phyloP scores from a whole-genome alignment of 306 rosid species.

The Potentilla sterilis region DNA sequence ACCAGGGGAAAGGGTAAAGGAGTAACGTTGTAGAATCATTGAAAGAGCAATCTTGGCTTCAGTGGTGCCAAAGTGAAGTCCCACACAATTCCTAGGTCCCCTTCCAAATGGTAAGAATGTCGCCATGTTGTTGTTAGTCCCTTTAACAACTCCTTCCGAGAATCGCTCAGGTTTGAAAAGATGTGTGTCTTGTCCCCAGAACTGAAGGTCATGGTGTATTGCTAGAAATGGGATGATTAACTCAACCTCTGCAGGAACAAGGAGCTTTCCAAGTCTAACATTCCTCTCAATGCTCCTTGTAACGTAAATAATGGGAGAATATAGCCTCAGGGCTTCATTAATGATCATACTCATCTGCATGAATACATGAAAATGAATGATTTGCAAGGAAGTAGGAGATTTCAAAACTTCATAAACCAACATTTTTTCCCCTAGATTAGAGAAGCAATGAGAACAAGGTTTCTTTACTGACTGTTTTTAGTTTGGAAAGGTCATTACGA shows the following conservation, averaged over 20 bases:
- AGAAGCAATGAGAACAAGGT: too few relatives aligned
- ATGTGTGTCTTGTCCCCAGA: slow-evolving; percentile 32
- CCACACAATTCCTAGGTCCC: too few relatives aligned
- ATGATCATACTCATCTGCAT: slow-evolving; percentile 35
- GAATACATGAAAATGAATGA: too few relatives aligned
- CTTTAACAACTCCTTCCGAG: slow-evolving; percentile 29
- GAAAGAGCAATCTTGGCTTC: too few relatives aligned
- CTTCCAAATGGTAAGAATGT: too few relatives aligned
- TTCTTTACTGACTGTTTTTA: slow-evolving; percentile 25
- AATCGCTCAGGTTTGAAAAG: slow-evolving; percentile 33
- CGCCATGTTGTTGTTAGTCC: background rate
- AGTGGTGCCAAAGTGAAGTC: too few relatives aligned
- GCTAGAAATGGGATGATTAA: slow-evolving; percentile 14
- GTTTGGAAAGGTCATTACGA: slow-evolving; percentile 17
- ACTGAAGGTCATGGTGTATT: slow-evolving; percentile 27
- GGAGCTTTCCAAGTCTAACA: slow-evolving; percentile 16
- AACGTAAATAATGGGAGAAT: slow-evolving; percentile 17
- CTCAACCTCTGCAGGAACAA: slow-evolving; percentile 15
- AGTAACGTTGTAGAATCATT: too few relatives aligned
- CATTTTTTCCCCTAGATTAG: too few relatives aligned
- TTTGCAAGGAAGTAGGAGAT: too few relatives aligned
- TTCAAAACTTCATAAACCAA: too few relatives aligned
- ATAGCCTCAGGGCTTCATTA: slow-evolving; percentile 34
- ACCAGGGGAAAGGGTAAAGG: too few relatives aligned
- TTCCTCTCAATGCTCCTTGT: slow-evolving; percentile 9